Conservation (phyloP, 2,329 filamentous ascomycete genomes). For the Alternaria arborescens region DNA sequence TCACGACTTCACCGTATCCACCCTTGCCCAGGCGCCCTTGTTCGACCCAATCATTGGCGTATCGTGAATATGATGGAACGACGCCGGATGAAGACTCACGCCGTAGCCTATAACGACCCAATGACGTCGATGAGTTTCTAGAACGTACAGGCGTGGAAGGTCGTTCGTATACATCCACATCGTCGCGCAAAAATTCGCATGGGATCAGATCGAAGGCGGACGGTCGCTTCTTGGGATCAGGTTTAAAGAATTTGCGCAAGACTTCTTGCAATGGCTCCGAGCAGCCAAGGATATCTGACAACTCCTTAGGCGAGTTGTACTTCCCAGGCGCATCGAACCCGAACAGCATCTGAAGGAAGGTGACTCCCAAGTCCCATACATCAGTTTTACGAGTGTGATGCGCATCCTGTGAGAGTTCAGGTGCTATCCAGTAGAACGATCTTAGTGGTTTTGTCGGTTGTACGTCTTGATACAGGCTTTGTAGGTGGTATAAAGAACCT, state of each 20-base stretch:
- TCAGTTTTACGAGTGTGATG: conserved; percentile 77
- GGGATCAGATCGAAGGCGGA: conserved; percentile 78
- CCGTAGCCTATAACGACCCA: conserved; percentile 43
- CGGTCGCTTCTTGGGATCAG: conserved; percentile 83
- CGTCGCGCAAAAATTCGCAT: conserved; percentile 63
- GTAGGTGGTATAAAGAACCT: conserved; percentile 70
- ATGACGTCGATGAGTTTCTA: conserved; percentile 48
- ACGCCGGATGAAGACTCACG: conserved; percentile 48
- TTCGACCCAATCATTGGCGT: conserved; percentile 89
- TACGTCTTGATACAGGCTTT: conserved; percentile 59
- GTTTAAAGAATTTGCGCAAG: conserved; percentile 82
- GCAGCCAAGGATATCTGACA: conserved; percentile 75
- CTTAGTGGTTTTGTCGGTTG: conserved; percentile 68
- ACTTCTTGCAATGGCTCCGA: conserved; percentile 82
- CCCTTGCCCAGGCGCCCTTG: conserved; percentile 89
- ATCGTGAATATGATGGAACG: conserved; percentile 70
- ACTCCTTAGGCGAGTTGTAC: conserved; percentile 78
- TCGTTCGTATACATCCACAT: conserved; percentile 55
- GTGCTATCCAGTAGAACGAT: conserved; percentile 83
- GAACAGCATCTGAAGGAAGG: conserved; percentile 94
- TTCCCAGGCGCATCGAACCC: conserved; percentile 78
- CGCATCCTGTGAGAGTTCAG: conserved; percentile 73
- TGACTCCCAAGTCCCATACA: conserved; percentile 92
- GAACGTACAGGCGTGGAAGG: conserved; percentile 47
- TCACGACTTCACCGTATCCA: conserved; percentile 95